Evolutionary conservation across 495 filamentous ascomycete species (phyloP).

Genomic region (Filosporella fistucella): DNA sequence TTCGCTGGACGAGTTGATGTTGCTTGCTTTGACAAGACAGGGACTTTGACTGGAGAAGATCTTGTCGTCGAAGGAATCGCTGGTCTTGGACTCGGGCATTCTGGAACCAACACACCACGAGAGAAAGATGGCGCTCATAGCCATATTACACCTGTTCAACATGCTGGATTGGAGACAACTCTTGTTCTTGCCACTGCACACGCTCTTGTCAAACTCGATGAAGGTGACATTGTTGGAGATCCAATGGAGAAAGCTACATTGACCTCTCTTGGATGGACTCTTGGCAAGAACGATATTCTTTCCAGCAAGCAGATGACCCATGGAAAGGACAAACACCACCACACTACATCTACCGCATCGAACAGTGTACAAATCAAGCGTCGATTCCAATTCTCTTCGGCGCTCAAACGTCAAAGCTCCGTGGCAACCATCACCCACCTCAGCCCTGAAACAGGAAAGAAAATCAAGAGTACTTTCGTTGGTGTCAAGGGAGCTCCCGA

Average conservation of each 20-base stretch:
- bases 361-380: constrained; percentile 84
- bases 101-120: constrained; percentile 54
- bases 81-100: constrained; percentile 68
- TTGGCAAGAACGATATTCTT: constrained; percentile 84
- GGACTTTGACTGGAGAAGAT: constrained; percentile 94
- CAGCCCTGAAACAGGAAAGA: constrained; percentile 66
- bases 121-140: constrained; percentile 77
- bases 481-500: constrained; percentile 96
- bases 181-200: constrained; percentile 94
- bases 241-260: constrained; percentile 99
- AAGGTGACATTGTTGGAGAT: constrained; percentile 95
- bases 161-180: constrained; percentile 73
- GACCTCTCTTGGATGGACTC: constrained; percentile 79
- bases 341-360: no score
- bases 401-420: constrained; percentile 92
- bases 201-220: constrained; percentile 90
- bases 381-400: constrained; percentile 97
- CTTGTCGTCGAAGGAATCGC: constrained; percentile 96
- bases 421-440: constrained; percentile 72
- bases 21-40: constrained; percentile 98
- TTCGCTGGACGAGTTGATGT: constrained; percentile 94
- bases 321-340: constrained; percentile 41
- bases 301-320: constrained; percentile 44
- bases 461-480: constrained; percentile 76
- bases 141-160: constrained; percentile 59